These are phyloP conservation scores for Hypomontagnella monticulosa DNA, from an alignment of 495 filamentous ascomycete species.

Conservation along the genomic window DNA sequence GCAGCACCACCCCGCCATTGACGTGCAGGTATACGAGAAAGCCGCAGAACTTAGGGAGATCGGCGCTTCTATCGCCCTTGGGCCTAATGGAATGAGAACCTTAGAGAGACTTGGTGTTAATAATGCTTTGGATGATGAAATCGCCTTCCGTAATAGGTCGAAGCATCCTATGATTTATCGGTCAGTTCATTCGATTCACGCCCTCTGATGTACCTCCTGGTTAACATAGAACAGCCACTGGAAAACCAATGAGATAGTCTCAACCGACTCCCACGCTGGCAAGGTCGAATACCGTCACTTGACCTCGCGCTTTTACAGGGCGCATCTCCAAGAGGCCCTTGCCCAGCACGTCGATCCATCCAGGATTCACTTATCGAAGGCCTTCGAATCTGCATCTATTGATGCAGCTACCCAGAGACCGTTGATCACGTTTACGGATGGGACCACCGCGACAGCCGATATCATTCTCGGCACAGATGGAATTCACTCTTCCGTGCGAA, in stretches of 20 bases:
- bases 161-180: conserved; percentile 47
- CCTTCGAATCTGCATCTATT: conserved; percentile 30
- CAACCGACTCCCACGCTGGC: conserved; percentile 49
- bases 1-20: conserved; percentile 47
- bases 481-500: conserved; percentile 44
- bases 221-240: conserved; percentile 43
- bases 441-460: conserved; percentile 41
- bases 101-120: conserved; percentile 57
- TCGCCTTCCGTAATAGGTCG: conserved; percentile 51
- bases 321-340: conserved; percentile 58
- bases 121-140: conserved; percentile 53
- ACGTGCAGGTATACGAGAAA: conserved; percentile 59
- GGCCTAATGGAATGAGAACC: conserved; percentile 62
- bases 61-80: conserved; percentile 60
- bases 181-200: conserved; percentile 10
- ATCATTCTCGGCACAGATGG: conserved; percentile 50
- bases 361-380: conserved; percentile 41
- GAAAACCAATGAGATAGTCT: conserved; percentile 57
- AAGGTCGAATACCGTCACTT: conserved; percentile 54
- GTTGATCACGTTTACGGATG: conserved; percentile 42
- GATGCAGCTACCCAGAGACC: conserved; percentile 20
- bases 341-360: conserved; percentile 52
- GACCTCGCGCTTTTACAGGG: conserved; percentile 59
- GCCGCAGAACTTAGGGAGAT: conserved; percentile 58
- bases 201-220: conserved; percentile 31